Conservation (phyloP, 2,329 filamentous ascomycete species). For the Fusarium anthophilum region DNA sequence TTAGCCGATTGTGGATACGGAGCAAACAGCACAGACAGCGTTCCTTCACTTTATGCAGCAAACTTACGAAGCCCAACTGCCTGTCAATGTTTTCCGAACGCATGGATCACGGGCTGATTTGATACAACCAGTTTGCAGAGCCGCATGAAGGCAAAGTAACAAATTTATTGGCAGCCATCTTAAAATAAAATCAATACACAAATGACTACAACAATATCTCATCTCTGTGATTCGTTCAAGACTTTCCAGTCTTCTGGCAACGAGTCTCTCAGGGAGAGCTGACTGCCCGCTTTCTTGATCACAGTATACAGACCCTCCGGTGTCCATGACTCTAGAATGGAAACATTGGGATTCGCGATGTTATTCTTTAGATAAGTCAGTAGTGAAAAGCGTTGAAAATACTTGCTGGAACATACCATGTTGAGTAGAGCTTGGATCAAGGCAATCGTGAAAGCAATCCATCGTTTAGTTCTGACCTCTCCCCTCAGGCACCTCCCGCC, state of each 20-base stretch:
- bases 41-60: background rate
- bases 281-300: background rate
- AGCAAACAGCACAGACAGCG: too few relatives aligned
- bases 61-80: background rate
- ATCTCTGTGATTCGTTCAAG: background rate
- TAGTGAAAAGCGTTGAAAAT: fast-evolving
- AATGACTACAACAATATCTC: background rate
- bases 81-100: fast-evolving
- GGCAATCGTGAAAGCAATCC: background rate
- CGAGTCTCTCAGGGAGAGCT: background rate
- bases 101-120: fast-evolving
- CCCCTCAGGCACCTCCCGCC: background rate
- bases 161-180: background rate
- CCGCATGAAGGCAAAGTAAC: background rate
- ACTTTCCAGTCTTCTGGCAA: background rate
- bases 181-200: fast-evolving
- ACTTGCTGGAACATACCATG: background rate
- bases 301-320: background rate
- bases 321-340: background rate
- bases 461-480: background rate
- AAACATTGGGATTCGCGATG: background rate
- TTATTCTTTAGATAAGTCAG: background rate
- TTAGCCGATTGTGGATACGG: too few relatives aligned
- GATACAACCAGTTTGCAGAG: background rate
- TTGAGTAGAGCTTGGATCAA: background rate